Evolutionary conservation across 495 filamentous ascomycete species (phyloP).

Genomic region (Penicillium parvum): DNA sequence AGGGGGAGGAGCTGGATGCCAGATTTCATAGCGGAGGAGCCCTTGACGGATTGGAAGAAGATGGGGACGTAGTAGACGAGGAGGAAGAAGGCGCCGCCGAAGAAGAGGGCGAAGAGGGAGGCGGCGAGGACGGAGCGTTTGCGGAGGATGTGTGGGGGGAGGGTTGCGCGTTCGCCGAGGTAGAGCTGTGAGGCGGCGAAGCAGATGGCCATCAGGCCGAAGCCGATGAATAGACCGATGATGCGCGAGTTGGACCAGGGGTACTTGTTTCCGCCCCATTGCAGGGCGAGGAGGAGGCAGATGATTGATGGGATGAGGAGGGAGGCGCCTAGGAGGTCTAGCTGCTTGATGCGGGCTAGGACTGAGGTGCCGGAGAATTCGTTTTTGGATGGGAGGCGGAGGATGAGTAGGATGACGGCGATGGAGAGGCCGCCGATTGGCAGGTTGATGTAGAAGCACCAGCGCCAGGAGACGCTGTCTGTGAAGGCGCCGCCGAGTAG

Average conservation of each 20-base stretch:
- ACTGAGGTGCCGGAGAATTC: slow-evolving; percentile 10
- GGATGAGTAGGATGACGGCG: slow-evolving; percentile 48
- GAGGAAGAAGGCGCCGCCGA: slow-evolving; percentile 35
- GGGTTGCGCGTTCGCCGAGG: slow-evolving; percentile 23
- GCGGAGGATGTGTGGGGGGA: slow-evolving; percentile 30
- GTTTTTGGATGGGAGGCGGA: slow-evolving; percentile 32
- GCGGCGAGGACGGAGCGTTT: slow-evolving; percentile 47
- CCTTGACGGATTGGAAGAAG: slow-evolving; percentile 56
- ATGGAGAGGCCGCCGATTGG: slow-evolving; percentile 57
- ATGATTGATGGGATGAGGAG: slow-evolving; percentile 35
- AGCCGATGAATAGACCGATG: slow-evolving; percentile 33
- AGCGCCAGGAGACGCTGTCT: slow-evolving; percentile 65
- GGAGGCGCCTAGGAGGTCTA: slow-evolving; percentile 32
- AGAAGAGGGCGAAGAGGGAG: slow-evolving; percentile 53
- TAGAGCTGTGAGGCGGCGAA: slow-evolving; percentile 24
- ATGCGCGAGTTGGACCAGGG: slow-evolving; percentile 32
- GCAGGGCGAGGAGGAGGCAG: slow-evolving; percentile 39
- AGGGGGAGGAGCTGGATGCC: slow-evolving; percentile 45
- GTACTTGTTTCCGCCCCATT: slow-evolving; percentile 40
- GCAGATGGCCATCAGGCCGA: slow-evolving; percentile 30
- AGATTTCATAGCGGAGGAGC: slow-evolving; percentile 55
- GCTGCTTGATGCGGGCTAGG: slow-evolving; percentile 22
- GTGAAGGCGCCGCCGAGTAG: slow-evolving; percentile 57
- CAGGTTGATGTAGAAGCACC: slow-evolving; percentile 81
- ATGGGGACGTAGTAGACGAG: slow-evolving; percentile 44